These are phyloP conservation scores for Glycine soja DNA, from an alignment of 306 rosid genomes.

Conservation along the genomic window DNA sequence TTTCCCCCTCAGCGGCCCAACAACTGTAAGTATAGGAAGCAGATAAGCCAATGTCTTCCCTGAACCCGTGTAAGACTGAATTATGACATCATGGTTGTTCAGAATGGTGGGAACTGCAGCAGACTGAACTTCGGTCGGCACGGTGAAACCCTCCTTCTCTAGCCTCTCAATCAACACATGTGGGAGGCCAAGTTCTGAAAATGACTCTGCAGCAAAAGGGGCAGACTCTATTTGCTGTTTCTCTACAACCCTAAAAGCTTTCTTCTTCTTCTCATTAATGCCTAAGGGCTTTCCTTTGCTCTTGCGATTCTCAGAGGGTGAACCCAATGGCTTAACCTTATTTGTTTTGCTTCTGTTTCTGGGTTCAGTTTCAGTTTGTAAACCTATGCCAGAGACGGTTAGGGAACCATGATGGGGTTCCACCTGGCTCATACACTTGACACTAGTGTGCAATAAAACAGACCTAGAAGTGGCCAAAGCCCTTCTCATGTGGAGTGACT, in stretches of 20 bases:
- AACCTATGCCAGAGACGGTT: conserved; percentile 64
- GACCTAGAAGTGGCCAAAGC: conserved; percentile 58
- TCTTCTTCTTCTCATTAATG: conserved; percentile 52
- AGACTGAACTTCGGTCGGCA: conserved; percentile 91
- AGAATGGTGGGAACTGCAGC: conserved; percentile 84
- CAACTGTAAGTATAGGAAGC: conserved; percentile 75
- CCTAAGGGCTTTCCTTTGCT: conserved; percentile 55
- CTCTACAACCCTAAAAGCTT: conserved; percentile 44
- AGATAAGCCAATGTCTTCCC: conserved; percentile 93
- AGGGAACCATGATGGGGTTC: conserved; percentile 57
- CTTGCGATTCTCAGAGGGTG: conserved; percentile 54
- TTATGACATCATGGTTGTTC: conserved; percentile 74
- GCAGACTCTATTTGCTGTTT: conserved; percentile 59
- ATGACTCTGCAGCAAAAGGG: conserved; percentile 76
- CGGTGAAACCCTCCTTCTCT: conserved; percentile 73
- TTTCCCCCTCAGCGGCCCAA: conserved; percentile 68
- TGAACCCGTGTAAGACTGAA: conserved; percentile 96
- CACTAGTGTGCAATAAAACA: conserved; percentile 61
- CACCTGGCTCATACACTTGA: conserved; percentile 49
- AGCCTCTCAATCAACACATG: conserved; percentile 67
- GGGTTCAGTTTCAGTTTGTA: conserved; percentile 53
- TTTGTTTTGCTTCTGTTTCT: conserved; percentile 43
- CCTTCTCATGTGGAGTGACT: conserved; percentile 62
- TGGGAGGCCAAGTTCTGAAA: conserved; percentile 86
- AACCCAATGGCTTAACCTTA: conserved; percentile 49